Conservation (phyloP, 2,329 filamentous ascomycete species). For the Aaosphaeria pasadenensis region DNA sequence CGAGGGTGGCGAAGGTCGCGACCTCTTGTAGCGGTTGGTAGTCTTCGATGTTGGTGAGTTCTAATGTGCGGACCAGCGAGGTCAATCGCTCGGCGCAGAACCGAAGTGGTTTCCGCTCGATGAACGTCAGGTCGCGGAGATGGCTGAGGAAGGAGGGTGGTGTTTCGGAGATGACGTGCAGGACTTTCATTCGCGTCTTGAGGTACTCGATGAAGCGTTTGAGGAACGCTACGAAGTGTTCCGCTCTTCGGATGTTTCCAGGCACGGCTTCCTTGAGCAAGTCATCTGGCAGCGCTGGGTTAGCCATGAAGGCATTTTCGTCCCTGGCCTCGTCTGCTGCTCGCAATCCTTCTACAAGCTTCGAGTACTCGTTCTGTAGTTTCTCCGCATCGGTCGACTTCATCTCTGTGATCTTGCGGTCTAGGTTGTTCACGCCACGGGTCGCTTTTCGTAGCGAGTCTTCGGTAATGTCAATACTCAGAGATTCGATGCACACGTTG, state of each 20-base stretch:
- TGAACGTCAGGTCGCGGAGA: slow-evolving; percentile 93
- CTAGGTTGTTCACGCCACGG: slow-evolving; percentile 84
- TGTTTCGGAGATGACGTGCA: slow-evolving; percentile 95
- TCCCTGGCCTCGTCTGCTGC: slow-evolving; percentile 85
- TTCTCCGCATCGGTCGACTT: slow-evolving; percentile 93
- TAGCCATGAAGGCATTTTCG: slow-evolving; percentile 96
- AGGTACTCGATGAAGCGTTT: slow-evolving; percentile 98
- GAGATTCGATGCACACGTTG: slow-evolving; percentile 96
- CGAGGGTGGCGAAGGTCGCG: slow-evolving; percentile 92
- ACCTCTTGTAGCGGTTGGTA: slow-evolving; percentile 97
- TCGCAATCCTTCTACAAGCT: slow-evolving; percentile 86
- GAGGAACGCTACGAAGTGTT: slow-evolving; percentile 92
- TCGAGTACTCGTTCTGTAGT: slow-evolving; percentile 90
- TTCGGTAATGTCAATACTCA: slow-evolving; percentile 95
- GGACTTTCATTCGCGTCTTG: slow-evolving; percentile 96
- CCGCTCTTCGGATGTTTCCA: slow-evolving; percentile 91
- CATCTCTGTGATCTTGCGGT: slow-evolving; percentile 90
- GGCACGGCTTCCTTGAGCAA: slow-evolving; percentile 93
- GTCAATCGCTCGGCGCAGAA: slow-evolving; percentile 96
- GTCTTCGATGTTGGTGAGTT: slow-evolving; percentile 96
- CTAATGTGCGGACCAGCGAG: slow-evolving; percentile 88
- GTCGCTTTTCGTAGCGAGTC: slow-evolving; percentile 90
- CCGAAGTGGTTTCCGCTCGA: slow-evolving; percentile 89
- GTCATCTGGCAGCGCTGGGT: slow-evolving; percentile 90
- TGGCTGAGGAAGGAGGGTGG: slow-evolving; percentile 91